phyloP scores from a whole-genome alignment of 2,329 filamentous ascomycete species.

The Xylaria sp. region DNA sequence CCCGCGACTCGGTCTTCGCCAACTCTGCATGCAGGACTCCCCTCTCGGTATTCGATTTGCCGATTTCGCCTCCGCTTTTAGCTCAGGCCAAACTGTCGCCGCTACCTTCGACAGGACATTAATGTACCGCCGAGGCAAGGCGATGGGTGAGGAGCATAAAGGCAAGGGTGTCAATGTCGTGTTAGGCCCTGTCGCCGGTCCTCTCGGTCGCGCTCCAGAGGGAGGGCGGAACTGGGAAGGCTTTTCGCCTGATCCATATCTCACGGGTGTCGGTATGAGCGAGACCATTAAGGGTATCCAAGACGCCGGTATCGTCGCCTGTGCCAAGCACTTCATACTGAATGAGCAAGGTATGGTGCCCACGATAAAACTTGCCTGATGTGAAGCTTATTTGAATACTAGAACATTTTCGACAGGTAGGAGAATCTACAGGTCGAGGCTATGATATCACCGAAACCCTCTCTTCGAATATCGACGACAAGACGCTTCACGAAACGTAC shows the following conservation, averaged over 20 bases:
- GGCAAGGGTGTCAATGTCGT: conserved; percentile 79
- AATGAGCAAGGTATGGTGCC: conserved; percentile 71
- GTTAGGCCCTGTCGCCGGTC: conserved; percentile 79
- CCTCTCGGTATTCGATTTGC: conserved; percentile 81
- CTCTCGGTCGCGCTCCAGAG: conserved; percentile 74
- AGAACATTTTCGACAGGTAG: conserved; percentile 77
- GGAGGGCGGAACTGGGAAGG: conserved; percentile 80
- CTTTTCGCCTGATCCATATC: conserved; percentile 77
- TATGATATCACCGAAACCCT: conserved; percentile 69
- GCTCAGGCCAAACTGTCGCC: conserved; percentile 80
- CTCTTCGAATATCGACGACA: conserved; percentile 75
- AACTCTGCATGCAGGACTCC: conserved; percentile 88
- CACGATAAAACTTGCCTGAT: not conserved
- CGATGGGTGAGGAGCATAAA: conserved; percentile 77
- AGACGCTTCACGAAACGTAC: conserved; percentile 80
- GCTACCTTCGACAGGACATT: conserved; percentile 83
- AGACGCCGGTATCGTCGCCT: conserved; percentile 80
- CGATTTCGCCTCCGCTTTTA: conserved; percentile 84
- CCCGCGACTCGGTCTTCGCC: conserved; percentile 74
- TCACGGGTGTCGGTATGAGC: conserved; percentile 77
- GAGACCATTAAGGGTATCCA: conserved; percentile 84
- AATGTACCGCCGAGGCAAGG: conserved; percentile 75
- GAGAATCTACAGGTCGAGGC: conserved; percentile 67
- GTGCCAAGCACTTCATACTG: conserved; percentile 76
- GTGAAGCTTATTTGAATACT: conserved; percentile 35